Evolutionary conservation across 805 yeast genomes (phyloP).

Genomic region (Ogataea degrootiae): DNA sequence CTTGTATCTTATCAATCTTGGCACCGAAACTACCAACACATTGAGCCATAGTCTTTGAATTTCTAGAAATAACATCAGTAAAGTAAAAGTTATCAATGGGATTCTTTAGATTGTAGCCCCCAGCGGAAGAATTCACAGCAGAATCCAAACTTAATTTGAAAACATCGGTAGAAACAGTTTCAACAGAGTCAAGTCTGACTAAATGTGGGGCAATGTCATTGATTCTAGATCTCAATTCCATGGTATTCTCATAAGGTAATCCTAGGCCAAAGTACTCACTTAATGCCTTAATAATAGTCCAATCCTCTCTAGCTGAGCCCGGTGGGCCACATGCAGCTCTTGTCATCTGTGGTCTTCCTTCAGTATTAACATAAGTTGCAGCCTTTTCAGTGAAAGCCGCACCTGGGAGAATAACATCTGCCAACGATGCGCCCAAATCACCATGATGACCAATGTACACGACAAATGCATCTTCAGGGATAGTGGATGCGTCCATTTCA

Average conservation of each 20-base stretch:
- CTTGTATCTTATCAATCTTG: constrained; percentile 54
- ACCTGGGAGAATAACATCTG: constrained; percentile 84
- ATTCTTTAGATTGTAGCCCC: constrained; percentile 47
- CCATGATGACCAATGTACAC: constrained; percentile 92
- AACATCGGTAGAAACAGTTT: constrained; percentile 56
- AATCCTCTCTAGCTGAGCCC: constrained; percentile 87
- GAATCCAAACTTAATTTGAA: constrained; percentile 54
- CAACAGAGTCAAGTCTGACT: constrained; percentile 68
- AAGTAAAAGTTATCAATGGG: constrained; percentile 82
- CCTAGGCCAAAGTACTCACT: constrained; percentile 69
- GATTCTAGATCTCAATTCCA: constrained; percentile 63
- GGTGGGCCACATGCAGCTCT: constrained; percentile 87
- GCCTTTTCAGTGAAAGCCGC: constrained; percentile 85
- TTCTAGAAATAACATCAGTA: constrained; percentile 82
- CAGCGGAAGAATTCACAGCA: constrained; percentile 31
- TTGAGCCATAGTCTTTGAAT: constrained; percentile 87
- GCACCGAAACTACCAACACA: constrained; percentile 72
- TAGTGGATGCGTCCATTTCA: constrained; percentile 61
- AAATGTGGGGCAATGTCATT: constrained; percentile 78
- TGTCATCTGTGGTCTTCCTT: constrained; percentile 81
- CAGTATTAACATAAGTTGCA: constrained; percentile 83
- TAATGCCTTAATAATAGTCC: constrained; percentile 82
- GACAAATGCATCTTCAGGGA: constrained; percentile 82
- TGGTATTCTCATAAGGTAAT: constrained; percentile 71
- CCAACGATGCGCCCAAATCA: constrained; percentile 81